A percentile compares a stretch with the other conserved stretches of the same genome.
These are phyloP conservation scores for Symmetrospora coprosmae DNA, from an alignment of 768 basidiomycete species.

Conservation along the genomic window DNA sequence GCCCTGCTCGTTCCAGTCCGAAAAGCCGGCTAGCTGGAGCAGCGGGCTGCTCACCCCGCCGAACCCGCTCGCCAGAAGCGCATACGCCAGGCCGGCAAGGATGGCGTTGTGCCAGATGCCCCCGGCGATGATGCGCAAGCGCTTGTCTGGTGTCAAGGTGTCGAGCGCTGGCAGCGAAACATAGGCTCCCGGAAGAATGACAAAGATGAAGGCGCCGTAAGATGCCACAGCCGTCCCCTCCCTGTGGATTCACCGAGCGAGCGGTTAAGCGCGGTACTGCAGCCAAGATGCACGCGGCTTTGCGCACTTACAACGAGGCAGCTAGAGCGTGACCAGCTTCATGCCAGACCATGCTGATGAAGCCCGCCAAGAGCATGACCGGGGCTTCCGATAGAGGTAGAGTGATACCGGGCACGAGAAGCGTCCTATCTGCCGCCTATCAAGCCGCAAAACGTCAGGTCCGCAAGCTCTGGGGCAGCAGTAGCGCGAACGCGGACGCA, in stretches of 20 bases:
- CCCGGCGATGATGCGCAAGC: not conserved
- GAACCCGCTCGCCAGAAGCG: not conserved
- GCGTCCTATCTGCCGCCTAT: too few species aligned
- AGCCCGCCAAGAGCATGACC: not conserved
- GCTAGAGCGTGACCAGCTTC: constrained; percentile 13
- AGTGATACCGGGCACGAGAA: constrained; percentile 10
- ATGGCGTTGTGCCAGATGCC: constrained; percentile 16
- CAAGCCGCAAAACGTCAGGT: too few species aligned
- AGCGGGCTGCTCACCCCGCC: not conserved
- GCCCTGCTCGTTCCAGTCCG: not conserved
- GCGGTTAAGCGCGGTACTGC: not conserved
- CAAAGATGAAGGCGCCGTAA: not conserved
- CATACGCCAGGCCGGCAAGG: not conserved
- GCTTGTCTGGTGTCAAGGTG: not conserved
- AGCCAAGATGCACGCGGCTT: not conserved
- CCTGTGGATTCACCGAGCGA: not conserved
- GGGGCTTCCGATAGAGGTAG: not conserved
- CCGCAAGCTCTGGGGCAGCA: too few species aligned
- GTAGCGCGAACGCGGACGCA: too few species aligned
- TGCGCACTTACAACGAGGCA: not conserved
- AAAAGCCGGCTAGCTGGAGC: not conserved
- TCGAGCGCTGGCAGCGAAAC: not conserved
- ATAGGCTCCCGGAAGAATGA: constrained; percentile 10
- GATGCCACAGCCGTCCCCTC: not conserved
- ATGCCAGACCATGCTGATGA: not conserved